Evolutionary conservation across 208 protist species (phyloP).

Genomic region (Trypanosoma scelopori): DNA sequence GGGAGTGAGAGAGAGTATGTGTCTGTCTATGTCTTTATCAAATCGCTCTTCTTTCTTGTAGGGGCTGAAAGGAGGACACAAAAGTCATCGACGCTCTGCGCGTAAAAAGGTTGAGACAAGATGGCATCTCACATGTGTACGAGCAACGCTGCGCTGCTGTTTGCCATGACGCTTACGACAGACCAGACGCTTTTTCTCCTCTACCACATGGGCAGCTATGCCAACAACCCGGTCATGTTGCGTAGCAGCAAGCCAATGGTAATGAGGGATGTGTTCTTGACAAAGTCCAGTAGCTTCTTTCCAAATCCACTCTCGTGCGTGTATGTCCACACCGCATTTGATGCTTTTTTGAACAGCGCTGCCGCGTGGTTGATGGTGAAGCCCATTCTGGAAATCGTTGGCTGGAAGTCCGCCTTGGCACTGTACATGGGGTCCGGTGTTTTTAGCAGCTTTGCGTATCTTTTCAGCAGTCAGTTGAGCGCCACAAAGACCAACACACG

Average conservation of each 20-base stretch:
- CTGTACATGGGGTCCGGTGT: slow-evolving; percentile 75
- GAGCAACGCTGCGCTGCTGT: slow-evolving; percentile 43
- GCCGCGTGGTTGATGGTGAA: slow-evolving; percentile 59
- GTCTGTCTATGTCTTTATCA: background rate
- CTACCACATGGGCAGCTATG: slow-evolving; percentile 84
- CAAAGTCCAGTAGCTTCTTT: slow-evolving; percentile 41
- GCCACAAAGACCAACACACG: slow-evolving; percentile 42
- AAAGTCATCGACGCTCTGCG: too few relatives aligned
- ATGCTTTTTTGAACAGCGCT: slow-evolving; percentile 63
- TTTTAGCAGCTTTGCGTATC: slow-evolving; percentile 82
- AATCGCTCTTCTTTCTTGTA: background rate
- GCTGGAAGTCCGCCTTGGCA: slow-evolving; percentile 47
- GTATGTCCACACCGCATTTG: slow-evolving; percentile 51
- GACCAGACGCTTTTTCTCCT: slow-evolving; percentile 74
- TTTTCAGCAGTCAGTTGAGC: slow-evolving; percentile 64
- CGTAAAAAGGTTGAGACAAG: background rate
- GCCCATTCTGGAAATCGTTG: slow-evolving; percentile 57
- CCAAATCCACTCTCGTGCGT: slow-evolving; percentile 86
- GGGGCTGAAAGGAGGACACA: slow-evolving; percentile 1
- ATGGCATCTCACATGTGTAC: slow-evolving; percentile 26
- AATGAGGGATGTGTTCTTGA: slow-evolving; percentile 88
- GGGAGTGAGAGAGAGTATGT: too few relatives aligned
- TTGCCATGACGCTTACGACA: slow-evolving; percentile 66
- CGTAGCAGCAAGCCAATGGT: slow-evolving; percentile 79
- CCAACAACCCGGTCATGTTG: slow-evolving; percentile 76